Evolutionary conservation across 192 early-diverging fungal genomes (phyloP), one percentile per base, ranked within the genome.

Genomic region (Backusella parvicylindrica): DNA sequence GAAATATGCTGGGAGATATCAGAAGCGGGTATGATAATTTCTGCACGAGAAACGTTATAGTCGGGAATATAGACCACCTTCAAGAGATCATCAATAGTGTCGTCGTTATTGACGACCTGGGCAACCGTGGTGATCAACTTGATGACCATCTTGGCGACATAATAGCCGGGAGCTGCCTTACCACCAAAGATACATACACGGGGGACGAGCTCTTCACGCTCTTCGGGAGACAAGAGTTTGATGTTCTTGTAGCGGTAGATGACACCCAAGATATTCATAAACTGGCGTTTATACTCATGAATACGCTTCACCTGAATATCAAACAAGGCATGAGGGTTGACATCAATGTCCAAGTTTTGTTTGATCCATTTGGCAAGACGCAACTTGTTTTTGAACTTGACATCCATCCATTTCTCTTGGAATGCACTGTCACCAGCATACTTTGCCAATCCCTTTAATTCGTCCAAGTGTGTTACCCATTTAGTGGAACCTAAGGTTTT

Each of bases 1-100:
- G 98, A 99, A 81, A 99, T 99, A 84, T 99, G 98, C 89, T 99
- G 97, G 40, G 98, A 99, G 74, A 99, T 97, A 83, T 99, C 98
- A 75, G 93, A 96, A 43, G 98, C 98, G 1, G 98, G 98, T 81
- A 98, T 91, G 72, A 99, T 93, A 70, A 95, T 86, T 86, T 98
- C 97, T 33, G 97, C 97, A 7, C 97, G 87, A 1, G 97, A 97
- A 32, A 99, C 98, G 78, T 96, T 98, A 85, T 99, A 99, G 88
- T 99, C 98, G 53, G 95, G 97, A 67, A 99, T 93, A 76, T 97
- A 99, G 15, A 98, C 92, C 5, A 99, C 93, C 87, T 98, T 96
- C 77, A 99, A 89, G 43, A 93, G 83, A 43, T 96, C 89, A 49
- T 91, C 88, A 18, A 95, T 95, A 36, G 86, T 86, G 30, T 86